These are phyloP conservation scores for Chaetomium cochliodes DNA, from an alignment of 495 filamentous ascomycete genomes.

Conservation along the genomic window DNA sequence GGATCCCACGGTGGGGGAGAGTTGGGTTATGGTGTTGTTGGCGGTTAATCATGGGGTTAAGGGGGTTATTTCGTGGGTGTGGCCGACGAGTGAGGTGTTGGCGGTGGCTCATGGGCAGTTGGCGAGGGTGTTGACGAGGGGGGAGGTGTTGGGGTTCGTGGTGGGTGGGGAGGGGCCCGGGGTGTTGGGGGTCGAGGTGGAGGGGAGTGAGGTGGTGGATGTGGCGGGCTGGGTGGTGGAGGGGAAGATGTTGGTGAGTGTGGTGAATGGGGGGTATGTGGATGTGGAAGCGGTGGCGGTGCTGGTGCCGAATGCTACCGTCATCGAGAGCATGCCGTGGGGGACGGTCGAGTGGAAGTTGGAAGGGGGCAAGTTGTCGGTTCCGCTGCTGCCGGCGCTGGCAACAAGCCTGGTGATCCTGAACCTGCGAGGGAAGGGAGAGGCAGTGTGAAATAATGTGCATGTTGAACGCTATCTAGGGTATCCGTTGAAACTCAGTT, in stretches of 20 bases:
- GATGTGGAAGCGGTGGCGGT: slow-evolving; percentile 32
- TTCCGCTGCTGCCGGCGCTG: slow-evolving; percentile 28
- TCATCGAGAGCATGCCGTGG: slow-evolving; percentile 28
- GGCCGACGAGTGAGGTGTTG: slow-evolving; percentile 46
- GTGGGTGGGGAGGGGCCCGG: slow-evolving; percentile 39
- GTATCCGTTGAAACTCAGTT: slow-evolving; percentile 13
- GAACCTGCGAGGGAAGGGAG: slow-evolving; percentile 10
- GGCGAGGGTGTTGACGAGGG: slow-evolving; percentile 43
- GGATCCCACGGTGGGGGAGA: slow-evolving; percentile 56
- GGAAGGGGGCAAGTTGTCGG: slow-evolving; percentile 24
- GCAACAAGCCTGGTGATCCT: slow-evolving; percentile 31
- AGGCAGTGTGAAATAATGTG: not conserved
- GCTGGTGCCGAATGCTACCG: slow-evolving; percentile 21
- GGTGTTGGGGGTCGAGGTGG: slow-evolving; percentile 5
- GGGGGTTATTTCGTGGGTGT: slow-evolving; percentile 54
- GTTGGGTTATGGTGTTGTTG: slow-evolving; percentile 58
- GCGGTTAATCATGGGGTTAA: slow-evolving; percentile 63
- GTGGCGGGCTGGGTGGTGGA: slow-evolving; percentile 43
- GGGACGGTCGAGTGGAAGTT: slow-evolving; percentile 29
- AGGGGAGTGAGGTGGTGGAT: slow-evolving; percentile 37
- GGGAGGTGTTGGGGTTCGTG: slow-evolving; percentile 44
- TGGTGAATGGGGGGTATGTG: slow-evolving; percentile 45
- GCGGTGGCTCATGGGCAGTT: slow-evolving; percentile 47
- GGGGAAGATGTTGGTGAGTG: slow-evolving; percentile 44
- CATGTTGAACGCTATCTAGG: slow-evolving; percentile 4